phyloP scores from a whole-genome alignment of 2,329 filamentous ascomycete species.

The Pseudocercospora eumusae region DNA sequence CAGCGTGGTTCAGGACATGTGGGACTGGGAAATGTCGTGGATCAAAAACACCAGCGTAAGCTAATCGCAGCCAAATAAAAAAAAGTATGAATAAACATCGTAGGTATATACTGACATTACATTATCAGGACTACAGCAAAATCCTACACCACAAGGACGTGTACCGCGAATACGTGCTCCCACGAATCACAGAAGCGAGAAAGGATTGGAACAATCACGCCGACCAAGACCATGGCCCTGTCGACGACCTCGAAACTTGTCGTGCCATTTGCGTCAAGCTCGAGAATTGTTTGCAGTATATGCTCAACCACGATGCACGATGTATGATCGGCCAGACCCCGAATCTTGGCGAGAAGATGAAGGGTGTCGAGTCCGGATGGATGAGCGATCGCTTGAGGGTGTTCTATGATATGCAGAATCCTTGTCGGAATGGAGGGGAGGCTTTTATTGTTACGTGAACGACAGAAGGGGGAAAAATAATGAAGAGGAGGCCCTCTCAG shows the following conservation, averaged over 20 bases:
- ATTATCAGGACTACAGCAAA: conserved; percentile 12
- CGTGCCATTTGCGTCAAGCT: conserved; percentile 23
- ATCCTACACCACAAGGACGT: conserved; percentile 31
- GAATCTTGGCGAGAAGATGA: conserved; percentile 25
- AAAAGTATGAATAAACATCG: conserved; percentile 21
- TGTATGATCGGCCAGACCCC: conserved; percentile 23
- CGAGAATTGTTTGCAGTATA: conserved; percentile 30
- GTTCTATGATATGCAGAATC: background rate
- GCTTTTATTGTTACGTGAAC: background rate
- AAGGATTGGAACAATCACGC: conserved; percentile 34
- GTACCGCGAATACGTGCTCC: conserved; percentile 29
- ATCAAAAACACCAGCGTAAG: conserved; percentile 24
- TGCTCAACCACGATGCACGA: conserved; percentile 18
- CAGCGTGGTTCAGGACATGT: conserved; percentile 27
- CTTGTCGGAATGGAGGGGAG: conserved; percentile 3
- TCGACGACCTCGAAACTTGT: conserved; percentile 27
- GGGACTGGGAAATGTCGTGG: conserved; percentile 33
- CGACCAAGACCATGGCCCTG: conserved; percentile 22
- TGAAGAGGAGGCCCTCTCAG: no score
- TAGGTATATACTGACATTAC: no score
- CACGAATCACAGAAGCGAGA: conserved; percentile 23
- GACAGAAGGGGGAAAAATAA: background rate
- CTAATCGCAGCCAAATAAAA: background rate
- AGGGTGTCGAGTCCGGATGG: conserved; percentile 31
- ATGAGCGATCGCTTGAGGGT: conserved; percentile 4